Percentiles rank a stretch among this genome's conserved stretches.
These are phyloP conservation scores for Jackrogersella multiformis DNA, from an alignment of 495 filamentous ascomycete genomes.

Conservation along the genomic window DNA sequence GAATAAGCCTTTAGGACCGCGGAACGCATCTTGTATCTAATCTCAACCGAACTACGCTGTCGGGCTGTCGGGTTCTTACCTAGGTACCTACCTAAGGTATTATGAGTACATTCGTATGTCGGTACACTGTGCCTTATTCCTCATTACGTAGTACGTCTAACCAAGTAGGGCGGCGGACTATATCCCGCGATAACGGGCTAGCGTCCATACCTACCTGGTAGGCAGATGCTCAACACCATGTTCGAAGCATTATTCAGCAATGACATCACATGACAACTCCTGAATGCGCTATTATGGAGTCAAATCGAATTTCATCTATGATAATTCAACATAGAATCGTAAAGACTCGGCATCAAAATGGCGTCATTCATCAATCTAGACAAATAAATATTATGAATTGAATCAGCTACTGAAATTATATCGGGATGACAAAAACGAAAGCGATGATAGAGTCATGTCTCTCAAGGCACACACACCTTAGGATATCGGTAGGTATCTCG, in stretches of 20 bases:
- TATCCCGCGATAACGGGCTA: too few relatives aligned
- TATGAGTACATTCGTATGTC: too few relatives aligned
- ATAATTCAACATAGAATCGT: background rate
- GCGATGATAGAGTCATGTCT: constrained; percentile 1
- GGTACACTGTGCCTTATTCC: too few relatives aligned
- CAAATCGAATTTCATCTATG: background rate
- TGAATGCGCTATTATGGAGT: constrained; percentile 5
- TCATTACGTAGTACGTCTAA: too few relatives aligned
- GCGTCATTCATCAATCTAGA: background rate
- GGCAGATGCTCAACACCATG: too few relatives aligned
- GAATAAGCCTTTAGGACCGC: constrained; percentile 45
- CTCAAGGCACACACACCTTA: constrained; percentile 11
- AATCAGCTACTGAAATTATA: background rate
- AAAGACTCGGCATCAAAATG: background rate
- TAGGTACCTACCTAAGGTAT: background rate
- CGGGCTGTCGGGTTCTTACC: constrained; percentile 9
- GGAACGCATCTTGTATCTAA: constrained; percentile 53
- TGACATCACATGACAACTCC: constrained; percentile 19
- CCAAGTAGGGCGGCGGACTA: too few relatives aligned
- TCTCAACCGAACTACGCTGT: constrained; percentile 31
- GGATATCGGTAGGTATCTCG: constrained; percentile 36
- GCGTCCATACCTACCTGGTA: too few relatives aligned
- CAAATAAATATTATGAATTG: background rate
- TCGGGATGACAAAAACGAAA: constrained; percentile 1
- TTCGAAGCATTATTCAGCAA: background rate